Evolutionary conservation across 179 eudicot species (phyloP), one percentile per base, ranked within the genome.

Genomic region (Silene coronaria): DNA sequence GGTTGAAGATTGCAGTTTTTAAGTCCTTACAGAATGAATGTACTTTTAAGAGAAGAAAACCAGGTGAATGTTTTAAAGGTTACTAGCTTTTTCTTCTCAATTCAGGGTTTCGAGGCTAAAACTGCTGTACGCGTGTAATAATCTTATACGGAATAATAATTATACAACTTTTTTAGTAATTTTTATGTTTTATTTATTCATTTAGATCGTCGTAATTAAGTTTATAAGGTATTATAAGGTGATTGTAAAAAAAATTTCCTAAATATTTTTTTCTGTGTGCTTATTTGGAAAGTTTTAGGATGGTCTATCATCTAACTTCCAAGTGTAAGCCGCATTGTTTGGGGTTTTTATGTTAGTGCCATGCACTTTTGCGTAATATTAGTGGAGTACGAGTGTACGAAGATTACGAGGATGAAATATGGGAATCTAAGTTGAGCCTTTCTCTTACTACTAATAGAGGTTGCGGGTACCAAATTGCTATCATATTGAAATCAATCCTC

Each of bases 271-370:
- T 67, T 0, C 5, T 6, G 9, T 51, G 71, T 75, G 61, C 27
- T 75, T 64, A 57, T 76, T 55, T 65, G 79, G 79, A 73, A 70
- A 61, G 74, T 74, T 81, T 81, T 74, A 69, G 76, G 84, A 70
- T 70, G 71, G 76, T 65, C 74, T 75, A 46, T 17, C 70, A 48
- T 73, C 53, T 60, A 32, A 76, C 70, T 57, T 78, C 78, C 84
- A 81, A 81, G 81, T 81, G 84, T 78, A 74, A 70, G 81, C 81
- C 81, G 62, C 78, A 65, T 74, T 77, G 67, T 70, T 70, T 32
- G 84, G 79, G 69, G 76, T 42, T 34, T 68, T 77, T 5, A 9
- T 38, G 28, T 58, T 66, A 62, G 19, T 70, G 67, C 81, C 84
- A 72, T 72, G 75, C 75, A 28, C 63, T 6, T 71, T 72, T 7